Percentiles rank a stretch among this genome's conserved stretches.
phyloP scores from a whole-genome alignment of 1,284 basidiomycete genomes.

The Moesziomyces sp. region DNA sequence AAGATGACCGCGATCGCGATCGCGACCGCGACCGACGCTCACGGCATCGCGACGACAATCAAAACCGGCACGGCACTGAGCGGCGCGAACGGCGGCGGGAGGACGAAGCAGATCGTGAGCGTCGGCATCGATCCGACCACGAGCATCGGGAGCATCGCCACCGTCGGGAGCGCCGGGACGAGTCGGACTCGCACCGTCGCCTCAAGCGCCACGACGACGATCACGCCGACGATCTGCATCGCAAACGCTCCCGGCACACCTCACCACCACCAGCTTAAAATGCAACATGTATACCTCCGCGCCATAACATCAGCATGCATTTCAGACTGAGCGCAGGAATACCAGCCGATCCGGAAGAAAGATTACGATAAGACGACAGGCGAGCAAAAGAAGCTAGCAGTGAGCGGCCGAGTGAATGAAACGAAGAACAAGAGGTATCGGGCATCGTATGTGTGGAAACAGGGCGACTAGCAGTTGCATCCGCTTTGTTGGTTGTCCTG shows the following conservation, averaged over 20 bases:
- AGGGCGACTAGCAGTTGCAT: constrained; percentile 80
- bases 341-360: background rate
- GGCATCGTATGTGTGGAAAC: background rate
- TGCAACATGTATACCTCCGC: background rate
- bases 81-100: background rate
- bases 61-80: background rate
- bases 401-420: background rate
- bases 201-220: constrained; percentile 9
- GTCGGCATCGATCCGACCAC: constrained; percentile 11
- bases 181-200: background rate
- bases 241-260: background rate
- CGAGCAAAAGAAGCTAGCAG: background rate
- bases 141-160: constrained; percentile 2
- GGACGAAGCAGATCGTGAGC: background rate
- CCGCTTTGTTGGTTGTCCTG: constrained; percentile 89
- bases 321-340: too few relatives aligned
- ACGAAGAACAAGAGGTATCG: constrained; percentile 17
- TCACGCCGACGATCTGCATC: background rate
- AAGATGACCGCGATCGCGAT: constrained; percentile 1
- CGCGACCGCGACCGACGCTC: constrained; percentile 1
- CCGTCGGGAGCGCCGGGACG: constrained; percentile 6
- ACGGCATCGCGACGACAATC: background rate
- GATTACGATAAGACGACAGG: background rate
- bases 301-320: background rate
- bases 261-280: background rate